Evolutionary conservation across 495 filamentous ascomycete genomes (phyloP), one percentile per base, ranked within the genome.

Genomic region (Letharia lupina): DNA sequence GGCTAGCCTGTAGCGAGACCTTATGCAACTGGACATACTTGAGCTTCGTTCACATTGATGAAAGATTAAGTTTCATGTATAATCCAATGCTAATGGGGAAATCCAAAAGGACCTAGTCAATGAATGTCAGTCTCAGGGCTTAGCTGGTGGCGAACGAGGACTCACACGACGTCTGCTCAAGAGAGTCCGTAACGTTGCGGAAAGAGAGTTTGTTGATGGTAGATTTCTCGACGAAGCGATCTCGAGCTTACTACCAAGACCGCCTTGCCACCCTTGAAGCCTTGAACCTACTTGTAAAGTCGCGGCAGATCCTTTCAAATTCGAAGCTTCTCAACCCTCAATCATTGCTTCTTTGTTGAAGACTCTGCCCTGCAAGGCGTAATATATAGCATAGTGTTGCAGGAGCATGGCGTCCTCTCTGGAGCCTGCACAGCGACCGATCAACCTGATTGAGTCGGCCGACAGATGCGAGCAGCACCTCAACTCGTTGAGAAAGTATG

Each of bases 371-470:
- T 0, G 28, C 33, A 45, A n/a, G 16, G 45, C 18, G 61, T 31
- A n/a, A 37, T 63, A 4, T 48, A 18, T 20, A n/a, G 28, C 61
- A 47, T 50, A 39, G 39, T 63, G 61, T 52, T 63, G 44, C 42
- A 40, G n/a, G 44, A 45, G 23, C 20, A 63, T 63, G 61, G 61
- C 45, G 18, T 18, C 45, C 6, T 48, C 44, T 62, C 4, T 50
- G 61, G 45, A 50, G 45, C 61, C 44, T 8, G 16, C 44, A 47
- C 3, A 33, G 44, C 16, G n/a, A 62, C 61, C 61, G 39, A 16
- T 52, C 10, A 52, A 37, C 16, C 61, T 63, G 42, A 11, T 63
- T 37, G 61, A 63, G 15, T 52, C 33, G 33, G 61, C 61, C 44
- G 35, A 63, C 35, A 63, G 35, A 6, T 63, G 61, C 45, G 20